Evolutionary conservation across 2,329 filamentous ascomycete genomes (phyloP), one percentile per base, ranked within the genome.

Genomic region (Colletotrichum lupini): DNA sequence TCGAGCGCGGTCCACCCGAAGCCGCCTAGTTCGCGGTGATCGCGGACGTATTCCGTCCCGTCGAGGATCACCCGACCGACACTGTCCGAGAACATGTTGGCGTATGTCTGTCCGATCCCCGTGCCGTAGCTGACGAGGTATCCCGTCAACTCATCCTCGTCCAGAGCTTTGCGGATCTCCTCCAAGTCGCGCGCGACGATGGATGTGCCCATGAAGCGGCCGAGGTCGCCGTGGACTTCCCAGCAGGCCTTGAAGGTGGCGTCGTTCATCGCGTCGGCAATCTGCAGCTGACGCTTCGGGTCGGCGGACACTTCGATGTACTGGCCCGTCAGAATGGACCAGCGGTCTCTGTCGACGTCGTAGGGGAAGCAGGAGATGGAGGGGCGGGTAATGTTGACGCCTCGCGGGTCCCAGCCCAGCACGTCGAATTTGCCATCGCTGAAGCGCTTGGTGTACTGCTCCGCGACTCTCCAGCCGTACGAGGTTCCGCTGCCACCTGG

Each of bases 381-480:
- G 0, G 87, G 87, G 7, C 82, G 82, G 1, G 86, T 85, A 1
- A 80, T 77, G 75, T 88, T 88, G 66, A 89, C 85, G 1, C 87
- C 87, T 4, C 87, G 83, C n/a, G 87, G 87, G 64, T 89, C 87
- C 83, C 86, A 89, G n/a, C 86, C 86, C 16, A 89, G 77, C 6
- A 88, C 83, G 71, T 88, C 86, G 26, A 83, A 86, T 26, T 79
- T 77, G 26, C 83, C 81, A 37, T 82, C 82, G 68, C 85, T 86
- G 14, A 88, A 77, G 3, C 84, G 83, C 67, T 82, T 76, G 4
- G 84, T 83, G 46, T 85, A 72, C 0, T 73, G 66, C 68, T 87
- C 82, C 4, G 80, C 82, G 0, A 74, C 75, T 6, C 81, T 76
- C 84, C 84, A 87, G 3, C 79, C 81, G 52, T 84, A 84, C 0